These are phyloP conservation scores for Rhazya stricta DNA, from an alignment of 257 asterid genomes.

Conservation along the genomic window DNA sequence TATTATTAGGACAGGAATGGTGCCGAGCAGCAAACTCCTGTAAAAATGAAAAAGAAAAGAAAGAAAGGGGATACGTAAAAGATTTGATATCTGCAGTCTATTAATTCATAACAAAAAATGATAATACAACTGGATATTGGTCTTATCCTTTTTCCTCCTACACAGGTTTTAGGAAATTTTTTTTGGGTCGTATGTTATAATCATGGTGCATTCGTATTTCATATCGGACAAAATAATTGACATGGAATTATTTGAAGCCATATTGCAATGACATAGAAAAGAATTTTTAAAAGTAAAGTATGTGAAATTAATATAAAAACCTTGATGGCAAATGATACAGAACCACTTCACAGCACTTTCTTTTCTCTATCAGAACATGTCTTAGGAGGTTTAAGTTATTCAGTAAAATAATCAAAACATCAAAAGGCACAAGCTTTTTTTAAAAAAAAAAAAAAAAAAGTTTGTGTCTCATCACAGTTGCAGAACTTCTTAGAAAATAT, in stretches of 20 bases:
- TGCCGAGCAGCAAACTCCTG: conserved; percentile 60
- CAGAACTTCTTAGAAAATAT: not conserved
- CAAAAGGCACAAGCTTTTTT: too few relatives aligned
- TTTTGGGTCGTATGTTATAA: not conserved
- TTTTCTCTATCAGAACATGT: not conserved
- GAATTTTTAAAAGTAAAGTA: too few relatives aligned
- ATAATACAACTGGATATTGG: not conserved
- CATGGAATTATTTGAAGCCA: not conserved
- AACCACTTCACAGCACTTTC: not conserved
- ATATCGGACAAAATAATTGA: not conserved
- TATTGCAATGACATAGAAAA: too few relatives aligned
- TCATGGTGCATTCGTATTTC: not conserved
- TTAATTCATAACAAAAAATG: not conserved
- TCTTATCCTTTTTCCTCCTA: not conserved
- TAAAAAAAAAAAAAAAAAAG: too few relatives aligned
- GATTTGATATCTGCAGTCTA: not conserved
- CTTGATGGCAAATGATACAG: not conserved
- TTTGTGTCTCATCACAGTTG: not conserved
- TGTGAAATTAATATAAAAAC: too few relatives aligned
- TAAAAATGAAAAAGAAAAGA: not conserved
- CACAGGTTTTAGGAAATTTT: not conserved
- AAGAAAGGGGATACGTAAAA: not conserved
- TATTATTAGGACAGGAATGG: conserved; percentile 44
- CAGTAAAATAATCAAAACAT: not conserved
- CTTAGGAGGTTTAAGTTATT: not conserved